These are phyloP conservation scores for Skeletonema tropicum DNA, from an alignment of 108 stramenopile species.

Conservation along the genomic window DNA sequence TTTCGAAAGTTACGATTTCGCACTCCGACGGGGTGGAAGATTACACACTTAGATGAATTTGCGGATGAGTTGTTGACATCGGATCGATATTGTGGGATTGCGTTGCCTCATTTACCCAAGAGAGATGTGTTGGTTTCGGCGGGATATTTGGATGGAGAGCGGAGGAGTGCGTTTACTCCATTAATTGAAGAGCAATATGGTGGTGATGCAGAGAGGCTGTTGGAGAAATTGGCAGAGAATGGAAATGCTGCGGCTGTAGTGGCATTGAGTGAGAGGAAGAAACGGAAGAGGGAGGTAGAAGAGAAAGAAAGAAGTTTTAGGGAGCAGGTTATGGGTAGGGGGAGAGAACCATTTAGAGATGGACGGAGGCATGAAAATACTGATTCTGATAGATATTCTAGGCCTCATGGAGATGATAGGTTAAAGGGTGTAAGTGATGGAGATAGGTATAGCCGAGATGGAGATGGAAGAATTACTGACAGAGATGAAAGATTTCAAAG, in stretches of 20 bases:
- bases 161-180: constrained; percentile 58
- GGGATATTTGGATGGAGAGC: constrained; percentile 73
- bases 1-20: constrained; percentile 83
- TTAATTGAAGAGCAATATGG: constrained; percentile 51
- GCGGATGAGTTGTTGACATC: constrained; percentile 82
- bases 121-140: constrained; percentile 78
- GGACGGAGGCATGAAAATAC: neutral
- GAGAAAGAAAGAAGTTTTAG: constrained; percentile 24
- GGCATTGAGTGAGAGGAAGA: constrained; percentile 51
- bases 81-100: constrained; percentile 87
- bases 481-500: constrained; percentile 3
- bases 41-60: constrained; percentile 91
- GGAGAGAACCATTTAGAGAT: constrained; percentile 13
- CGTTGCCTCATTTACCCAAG: constrained; percentile 90
- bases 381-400: neutral
- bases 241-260: constrained; percentile 57
- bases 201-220: constrained; percentile 57
- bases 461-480: neutral
- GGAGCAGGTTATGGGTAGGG: constrained; percentile 16
- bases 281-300: constrained; percentile 20
- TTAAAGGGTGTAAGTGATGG: neutral
- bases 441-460: neutral
- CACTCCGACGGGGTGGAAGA: constrained; percentile 79
- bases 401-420: neutral
- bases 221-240: constrained; percentile 57